Base-by-base conservation (phyloP, 2,329 filamentous ascomycete genomes). In the Fusarium poae region DNA sequence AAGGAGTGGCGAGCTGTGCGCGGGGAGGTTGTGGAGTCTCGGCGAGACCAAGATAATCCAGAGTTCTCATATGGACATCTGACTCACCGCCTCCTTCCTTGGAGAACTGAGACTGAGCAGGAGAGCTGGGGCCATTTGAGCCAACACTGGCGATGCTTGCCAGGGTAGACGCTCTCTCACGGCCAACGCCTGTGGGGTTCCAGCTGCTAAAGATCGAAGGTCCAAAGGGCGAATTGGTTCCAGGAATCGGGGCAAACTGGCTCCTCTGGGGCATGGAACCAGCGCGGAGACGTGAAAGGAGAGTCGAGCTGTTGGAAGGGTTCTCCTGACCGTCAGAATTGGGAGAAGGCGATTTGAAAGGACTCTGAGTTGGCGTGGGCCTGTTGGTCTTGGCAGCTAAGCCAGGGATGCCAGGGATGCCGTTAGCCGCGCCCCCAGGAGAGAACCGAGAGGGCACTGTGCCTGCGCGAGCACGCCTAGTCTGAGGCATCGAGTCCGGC, bases 381-480 rank as follows among this genome's bases (percentile, higher is more conserved):
- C 94, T 89, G 32, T 92, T 92, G 8, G 93, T 92, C 78, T 97
- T 96, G 54, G 92, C 87, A 50, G 91, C 85, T 74, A 88, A 74
- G 21, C 81, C 77, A 13, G 90, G 85, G 18, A 89, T 79, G 70
- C 83, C 86, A 35, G 85, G 77, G 55, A 90, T 79, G 29, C 87
- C 86, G 75, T 86, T 90, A 59, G 88, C 84, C 7, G 88, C 86
- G 53, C 89, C 89, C 27, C 91, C 91, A 18, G 92, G 91, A 30
- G 94, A 94, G 77, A 99, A 97, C 68, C 95, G 88, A 45, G 96
- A 98, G 23, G 96, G 96, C n/a, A 99, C 90, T 5, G 96, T 99
- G 71, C 96, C 96, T 64, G 96, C 96, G 78, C 96, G 89, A 72
- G 93, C 91, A 77, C 96, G 90, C 70, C 96, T 89, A 48, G 89